Percentiles rank a stretch among this genome's conserved stretches.
Conservation (phyloP, 257 asterid species). For the Linaria vulgaris region DNA sequence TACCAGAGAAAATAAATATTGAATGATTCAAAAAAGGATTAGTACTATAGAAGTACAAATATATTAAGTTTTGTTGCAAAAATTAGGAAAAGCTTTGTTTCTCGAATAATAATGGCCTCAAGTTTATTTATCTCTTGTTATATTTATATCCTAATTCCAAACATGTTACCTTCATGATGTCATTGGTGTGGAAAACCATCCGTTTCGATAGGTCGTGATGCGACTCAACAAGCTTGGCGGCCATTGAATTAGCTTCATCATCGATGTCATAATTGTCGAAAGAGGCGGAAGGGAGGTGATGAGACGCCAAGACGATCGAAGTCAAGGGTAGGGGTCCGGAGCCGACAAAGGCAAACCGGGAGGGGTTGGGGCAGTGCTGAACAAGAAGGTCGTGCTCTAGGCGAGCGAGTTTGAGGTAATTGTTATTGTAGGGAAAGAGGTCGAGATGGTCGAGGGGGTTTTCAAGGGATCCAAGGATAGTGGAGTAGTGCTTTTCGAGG, state of each 20-base stretch:
- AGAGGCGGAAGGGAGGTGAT: conserved; percentile 47
- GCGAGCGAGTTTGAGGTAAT: conserved; percentile 68
- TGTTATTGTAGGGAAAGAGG: conserved; percentile 66
- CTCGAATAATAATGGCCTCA: too few relatives aligned
- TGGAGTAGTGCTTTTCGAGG: conserved; percentile 63
- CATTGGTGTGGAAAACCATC: conserved; percentile 55
- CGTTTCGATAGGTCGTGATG: conserved; percentile 53
- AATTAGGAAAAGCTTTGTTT: too few relatives aligned
- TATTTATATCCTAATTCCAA: too few relatives aligned
- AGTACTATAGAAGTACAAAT: too few relatives aligned
- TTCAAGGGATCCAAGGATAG: conserved; percentile 42
- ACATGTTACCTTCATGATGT: conserved; percentile 62
- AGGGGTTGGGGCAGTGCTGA: conserved; percentile 38
- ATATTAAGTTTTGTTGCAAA: too few relatives aligned
- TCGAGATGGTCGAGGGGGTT: conserved; percentile 62
- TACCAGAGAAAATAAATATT: too few relatives aligned
- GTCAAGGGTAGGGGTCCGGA: conserved; percentile 94
- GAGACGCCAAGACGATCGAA: conserved; percentile 67
- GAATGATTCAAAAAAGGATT: too few relatives aligned
- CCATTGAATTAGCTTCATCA: conserved; percentile 56
- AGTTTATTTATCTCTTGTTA: too few relatives aligned
- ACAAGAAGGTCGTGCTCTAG: conserved; percentile 62
- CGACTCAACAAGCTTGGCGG: conserved; percentile 48
- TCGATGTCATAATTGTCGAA: conserved; percentile 83
- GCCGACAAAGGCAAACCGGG: conserved; percentile 65